A percentile compares a stretch with the other conserved stretches of the same genome.
These are phyloP conservation scores for Bauhinia variegata DNA, from an alignment of 306 rosid species.

Conservation along the genomic window DNA sequence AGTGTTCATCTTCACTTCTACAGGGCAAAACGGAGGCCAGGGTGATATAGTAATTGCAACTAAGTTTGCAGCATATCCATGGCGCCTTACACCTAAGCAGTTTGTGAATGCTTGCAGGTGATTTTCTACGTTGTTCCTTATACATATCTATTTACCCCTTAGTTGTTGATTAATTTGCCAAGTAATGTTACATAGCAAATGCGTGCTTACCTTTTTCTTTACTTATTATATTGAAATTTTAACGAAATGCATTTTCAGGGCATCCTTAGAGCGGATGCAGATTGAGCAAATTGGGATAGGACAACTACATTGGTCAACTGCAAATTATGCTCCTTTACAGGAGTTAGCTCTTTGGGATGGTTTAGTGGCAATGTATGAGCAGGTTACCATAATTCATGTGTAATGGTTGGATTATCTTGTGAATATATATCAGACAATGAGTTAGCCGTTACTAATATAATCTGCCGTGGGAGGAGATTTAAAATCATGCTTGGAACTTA, in stretches of 20 bases:
- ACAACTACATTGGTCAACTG: slow-evolving; percentile 95
- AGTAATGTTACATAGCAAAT: not conserved
- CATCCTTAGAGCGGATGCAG: slow-evolving; percentile 82
- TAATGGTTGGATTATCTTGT: slow-evolving; percentile 25
- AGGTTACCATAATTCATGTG: slow-evolving; percentile 63
- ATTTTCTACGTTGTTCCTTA: not conserved
- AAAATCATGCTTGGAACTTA: too few species aligned
- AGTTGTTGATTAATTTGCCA: not conserved
- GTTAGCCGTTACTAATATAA: not conserved
- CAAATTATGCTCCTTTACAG: slow-evolving; percentile 90
- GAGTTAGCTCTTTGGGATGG: slow-evolving; percentile 96
- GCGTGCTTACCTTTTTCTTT: slow-evolving; percentile 3
- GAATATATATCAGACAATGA: not conserved
- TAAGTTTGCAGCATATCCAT: slow-evolving; percentile 95
- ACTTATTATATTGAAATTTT: slow-evolving; percentile 21
- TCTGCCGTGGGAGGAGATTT: not conserved
- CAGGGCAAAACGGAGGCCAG: slow-evolving; percentile 59
- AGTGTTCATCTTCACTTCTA: slow-evolving; percentile 6
- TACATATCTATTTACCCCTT: not conserved
- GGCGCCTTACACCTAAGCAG: slow-evolving; percentile 89
- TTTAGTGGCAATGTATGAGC: slow-evolving; percentile 90
- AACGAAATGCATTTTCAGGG: slow-evolving; percentile 54
- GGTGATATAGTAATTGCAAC: slow-evolving; percentile 83
- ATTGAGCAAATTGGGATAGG: slow-evolving; percentile 89
- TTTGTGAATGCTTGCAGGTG: slow-evolving; percentile 97